A percentile compares a stretch with the other conserved stretches of the same genome.
These are phyloP conservation scores for Gnaphalium uliginosum DNA, from an alignment of 129 eudicot species.

Conservation along the genomic window DNA sequence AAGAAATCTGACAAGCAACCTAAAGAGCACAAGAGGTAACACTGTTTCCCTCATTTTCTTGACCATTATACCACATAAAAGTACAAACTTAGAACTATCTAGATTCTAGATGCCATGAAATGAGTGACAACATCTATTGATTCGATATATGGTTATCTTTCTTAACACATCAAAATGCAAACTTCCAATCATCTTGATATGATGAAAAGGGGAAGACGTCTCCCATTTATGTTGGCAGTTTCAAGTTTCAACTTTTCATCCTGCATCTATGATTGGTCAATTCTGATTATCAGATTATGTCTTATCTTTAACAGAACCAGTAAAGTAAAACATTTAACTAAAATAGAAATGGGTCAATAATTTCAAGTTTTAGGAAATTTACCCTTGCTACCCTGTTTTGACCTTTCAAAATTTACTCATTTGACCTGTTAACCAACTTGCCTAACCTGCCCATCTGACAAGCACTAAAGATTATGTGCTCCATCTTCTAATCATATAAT, in stretches of 20 bases:
- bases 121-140: not conserved
- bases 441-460: too few species aligned
- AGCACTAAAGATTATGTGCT: not conserved
- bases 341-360: not conserved
- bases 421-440: not conserved
- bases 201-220: not conserved
- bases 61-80: not conserved
- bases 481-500: not conserved
- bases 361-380: not conserved
- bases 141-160: not conserved
- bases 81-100: not conserved
- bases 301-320: not conserved
- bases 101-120: not conserved
- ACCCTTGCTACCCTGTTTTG: not conserved
- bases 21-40: slow-evolving; percentile 44
- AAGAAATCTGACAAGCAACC: slow-evolving; percentile 37
- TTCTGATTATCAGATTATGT: not conserved
- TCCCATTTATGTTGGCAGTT: not conserved
- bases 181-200: not conserved
- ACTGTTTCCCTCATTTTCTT: not conserved
- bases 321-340: not conserved
- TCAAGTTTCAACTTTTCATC: not conserved
- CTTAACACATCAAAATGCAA: not conserved
- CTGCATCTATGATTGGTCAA: not conserved
- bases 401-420: not conserved